These are phyloP conservation scores for Wallacemonas sp. DNA, from an alignment of 208 protist genomes.

Conservation along the genomic window DNA sequence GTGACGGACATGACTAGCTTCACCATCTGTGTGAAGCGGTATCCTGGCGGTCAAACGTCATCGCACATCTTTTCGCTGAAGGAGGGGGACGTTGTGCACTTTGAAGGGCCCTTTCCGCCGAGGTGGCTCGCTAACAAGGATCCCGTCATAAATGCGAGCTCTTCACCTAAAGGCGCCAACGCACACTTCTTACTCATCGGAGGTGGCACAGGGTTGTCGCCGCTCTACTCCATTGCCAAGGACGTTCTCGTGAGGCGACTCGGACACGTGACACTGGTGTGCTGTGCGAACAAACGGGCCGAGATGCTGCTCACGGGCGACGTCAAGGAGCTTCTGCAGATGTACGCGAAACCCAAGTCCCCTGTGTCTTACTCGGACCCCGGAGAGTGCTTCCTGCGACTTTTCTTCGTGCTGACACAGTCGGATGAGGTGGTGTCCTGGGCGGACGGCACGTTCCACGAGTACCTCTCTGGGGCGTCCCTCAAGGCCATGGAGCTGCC, in stretches of 20 bases:
- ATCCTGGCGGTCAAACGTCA: slow-evolving; percentile 42
- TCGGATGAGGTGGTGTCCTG: slow-evolving; percentile 3
- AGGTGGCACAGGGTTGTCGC: slow-evolving; percentile 60
- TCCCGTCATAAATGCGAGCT: slow-evolving; percentile 14
- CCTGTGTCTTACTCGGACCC: neutral
- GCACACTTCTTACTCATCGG: slow-evolving; percentile 61
- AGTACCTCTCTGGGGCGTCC: neutral
- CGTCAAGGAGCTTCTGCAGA: slow-evolving; percentile 29
- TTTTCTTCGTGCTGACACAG: slow-evolving; percentile 4
- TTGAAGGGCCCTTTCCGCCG: slow-evolving; percentile 48
- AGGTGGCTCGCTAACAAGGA: slow-evolving; percentile 45
- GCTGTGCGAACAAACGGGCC: slow-evolving; percentile 28
- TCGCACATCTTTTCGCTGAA: slow-evolving; percentile 34
- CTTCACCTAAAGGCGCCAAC: neutral
- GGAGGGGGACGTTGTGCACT: slow-evolving; percentile 44
- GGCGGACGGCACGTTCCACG: neutral
- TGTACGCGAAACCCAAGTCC: slow-evolving; percentile 12
- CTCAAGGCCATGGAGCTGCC: slow-evolving; percentile 6
- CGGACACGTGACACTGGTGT: slow-evolving; percentile 52
- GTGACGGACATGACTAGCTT: slow-evolving; percentile 42
- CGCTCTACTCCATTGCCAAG: slow-evolving; percentile 55
- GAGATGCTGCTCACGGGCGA: slow-evolving; percentile 45
- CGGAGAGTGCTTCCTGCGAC: neutral
- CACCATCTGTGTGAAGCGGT: slow-evolving; percentile 49
- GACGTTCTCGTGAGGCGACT: slow-evolving; percentile 35